Base-by-base conservation (phyloP, 2,329 filamentous ascomycete genomes). In the Trichophyton benhamiae region DNA sequence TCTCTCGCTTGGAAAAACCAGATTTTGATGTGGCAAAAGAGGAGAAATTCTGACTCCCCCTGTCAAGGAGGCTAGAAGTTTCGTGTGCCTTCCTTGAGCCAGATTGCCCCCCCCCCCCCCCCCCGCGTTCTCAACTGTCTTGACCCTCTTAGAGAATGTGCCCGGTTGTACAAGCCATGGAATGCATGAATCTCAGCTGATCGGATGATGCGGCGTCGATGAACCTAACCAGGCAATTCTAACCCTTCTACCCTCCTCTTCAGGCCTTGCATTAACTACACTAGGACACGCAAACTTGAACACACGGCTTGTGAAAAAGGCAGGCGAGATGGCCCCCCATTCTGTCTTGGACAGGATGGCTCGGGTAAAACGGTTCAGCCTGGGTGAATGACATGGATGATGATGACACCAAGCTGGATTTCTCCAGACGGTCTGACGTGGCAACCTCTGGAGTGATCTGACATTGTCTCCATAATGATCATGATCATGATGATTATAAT, bases 341-440 rank as follows among this genome's bases (percentile, higher is more conserved):
- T 30, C 49, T 49, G n/a, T 22, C 13, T 30, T 57, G 20, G 57
- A 53, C 22, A 38, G 22, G 46, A 58, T 53, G 36, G 41, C 13
- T 30, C 36, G 41, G 44, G 60, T 61, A 25, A 57, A 44, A 58
- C 42, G 20, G 6, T 46, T 44, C 48, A 59, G n/a, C 49, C 7
- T 60, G 22, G 57, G 30, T 38, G 9, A 13, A 48, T 57, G 55
- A 53, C 61, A 63, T 65, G 62, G 61, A 58, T 61, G 60, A 6
- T 33, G 58, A 59, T 30, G 59, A 49, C 44, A 58, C 48, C 42
- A 15, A 52, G 25, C 60, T 61, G 62, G 60, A 62, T 38, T 25
- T 61, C 22, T 41, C 58, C 36, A 58, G 52, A 44, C 36, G 61
- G 53, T 61, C 52, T 66, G 65, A 66, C 65, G 65, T 66, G 65